A percentile compares a stretch with the other conserved stretches of the same genome.
These are phyloP conservation scores for Malania oleifera DNA, from an alignment of 164 flowering plant species.

Conservation along the genomic window DNA sequence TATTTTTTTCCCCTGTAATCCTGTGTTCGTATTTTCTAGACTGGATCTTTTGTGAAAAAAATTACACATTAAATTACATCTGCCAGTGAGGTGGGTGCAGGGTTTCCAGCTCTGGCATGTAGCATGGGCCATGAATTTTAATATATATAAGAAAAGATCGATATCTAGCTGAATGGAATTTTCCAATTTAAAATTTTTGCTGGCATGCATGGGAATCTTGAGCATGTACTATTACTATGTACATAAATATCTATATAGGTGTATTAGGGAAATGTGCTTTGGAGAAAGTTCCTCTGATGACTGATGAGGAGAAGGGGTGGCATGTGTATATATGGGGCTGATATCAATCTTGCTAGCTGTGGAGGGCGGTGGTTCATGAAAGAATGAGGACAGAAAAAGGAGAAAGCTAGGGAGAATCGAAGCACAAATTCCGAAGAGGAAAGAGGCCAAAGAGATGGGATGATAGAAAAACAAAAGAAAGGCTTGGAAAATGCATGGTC, in stretches of 20 bases:
- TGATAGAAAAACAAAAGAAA: slow-evolving; percentile 10
- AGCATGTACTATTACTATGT: neutral
- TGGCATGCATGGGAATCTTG: slow-evolving; percentile 11
- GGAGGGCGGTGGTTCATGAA: slow-evolving; percentile 1
- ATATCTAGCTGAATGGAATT: slow-evolving; percentile 10
- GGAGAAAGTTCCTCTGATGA: slow-evolving; percentile 10
- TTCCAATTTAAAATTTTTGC: slow-evolving; percentile 2
- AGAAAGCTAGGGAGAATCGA: slow-evolving; percentile 12
- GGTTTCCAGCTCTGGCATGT: slow-evolving; percentile 32
- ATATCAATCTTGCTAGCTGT: too few relatives aligned
- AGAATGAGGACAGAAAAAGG: neutral
- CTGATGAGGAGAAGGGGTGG: slow-evolving; percentile 1
- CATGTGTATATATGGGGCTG: too few relatives aligned
- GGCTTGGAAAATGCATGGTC: too few relatives aligned
- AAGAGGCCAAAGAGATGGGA: slow-evolving; percentile 29
- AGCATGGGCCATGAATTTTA: slow-evolving; percentile 33
- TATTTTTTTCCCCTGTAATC: slow-evolving; percentile 5
- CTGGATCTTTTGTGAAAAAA: slow-evolving; percentile 3
- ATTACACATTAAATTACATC: slow-evolving; percentile 13
- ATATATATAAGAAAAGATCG: slow-evolving; percentile 11
- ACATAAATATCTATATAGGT: too few relatives aligned
- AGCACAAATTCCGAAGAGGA: slow-evolving; percentile 28
- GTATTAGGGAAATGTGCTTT: slow-evolving; percentile 13
- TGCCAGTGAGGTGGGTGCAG: slow-evolving; percentile 27
- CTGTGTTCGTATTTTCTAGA: neutral